Evolutionary conservation across 2,329 filamentous ascomycete species (phyloP), one percentile per base, ranked within the genome.

Genomic region (Calonectria ilicicola): DNA sequence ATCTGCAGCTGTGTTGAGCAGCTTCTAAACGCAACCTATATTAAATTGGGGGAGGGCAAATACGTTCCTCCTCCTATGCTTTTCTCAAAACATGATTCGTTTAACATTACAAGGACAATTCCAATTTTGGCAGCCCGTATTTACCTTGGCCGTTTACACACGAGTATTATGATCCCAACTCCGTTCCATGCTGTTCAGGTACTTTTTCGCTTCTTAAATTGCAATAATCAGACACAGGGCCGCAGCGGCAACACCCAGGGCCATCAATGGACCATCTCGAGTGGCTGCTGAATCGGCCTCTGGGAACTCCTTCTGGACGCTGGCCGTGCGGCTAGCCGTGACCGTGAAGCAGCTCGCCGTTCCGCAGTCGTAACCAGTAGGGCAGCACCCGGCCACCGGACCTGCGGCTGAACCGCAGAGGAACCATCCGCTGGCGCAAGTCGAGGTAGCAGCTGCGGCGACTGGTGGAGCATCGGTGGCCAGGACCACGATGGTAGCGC

Each of bases 381-480:
- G 95, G 86, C 96, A 98, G 82, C 96, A 98, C 8, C 95, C 95
- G 0, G 95, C 92, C 0, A 93, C 91, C 0, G 89, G 86, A n/a
- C 89, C 89, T 0, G 84, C 89, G 3, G 84, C 85, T 15, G 86
- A 69, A 82, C 90, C 78, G 87, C 91, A 90, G 89, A 98, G 75
- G 75, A 91, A 93, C 96, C 96, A 98, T 5, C 95, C 95, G 60
- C 82, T 86, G 0, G 95, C 95, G 81, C 96, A 98, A 0, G 86
- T 88, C 42, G 82, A 82, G 6, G 83, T 83, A 1, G 53, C 53
- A 83, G 58, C 66, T 3, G 70, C 81, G 2, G 84, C 84, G 4
- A 84, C 83, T 10, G 86, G 87, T 12, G 87, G 85, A 12, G 86
- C 85, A 66, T 86, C 85, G 2, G 82, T 85, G 0, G 86, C 87